Evolutionary conservation across 2,329 filamentous ascomycete species (phyloP), one percentile per base, ranked within the genome.

Genomic region (Colletotrichum caudatum): DNA sequence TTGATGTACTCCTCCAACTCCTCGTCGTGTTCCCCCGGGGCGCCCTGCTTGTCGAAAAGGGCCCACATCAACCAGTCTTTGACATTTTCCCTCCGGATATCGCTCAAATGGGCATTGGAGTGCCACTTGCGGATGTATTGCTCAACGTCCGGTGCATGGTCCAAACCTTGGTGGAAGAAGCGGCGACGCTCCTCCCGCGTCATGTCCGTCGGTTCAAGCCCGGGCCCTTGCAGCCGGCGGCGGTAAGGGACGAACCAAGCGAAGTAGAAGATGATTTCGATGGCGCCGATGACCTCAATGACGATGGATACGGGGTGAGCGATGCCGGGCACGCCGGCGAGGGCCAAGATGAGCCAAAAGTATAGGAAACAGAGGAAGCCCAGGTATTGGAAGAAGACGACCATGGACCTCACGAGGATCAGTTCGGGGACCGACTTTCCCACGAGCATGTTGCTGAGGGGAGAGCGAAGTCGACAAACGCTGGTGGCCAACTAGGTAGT

Each of bases 61-160:
- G 88, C 90, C 92, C 92, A 94, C 20, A 87, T 82, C 37, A 92
- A 78, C 76, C 92, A 93, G 74, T 92, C 89, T 75, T 85, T 86
- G 62, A 93, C 80, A 75, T 93, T 92, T n/a, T 93, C 90, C 26
- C 87, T 82, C 57, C 86, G 84, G 68, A 94, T 89, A 33, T 91
- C 89, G 26, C 82, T 78, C 1, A 83, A 69, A 18, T 86, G 82
- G 1, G 90, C 89, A 46, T 87, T 88, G n/a, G 89, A 82, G 74
- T 93, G 93, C 92, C 92, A 94, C 71, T 84, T 84, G 54, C 82
- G 84, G 51, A 94, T 75, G 76, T 92, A 94, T 33, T 80, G 80
- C 68, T 89, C 86, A 0, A 84, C 80, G 70, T 90, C 85, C 0
- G 86, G 81, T 3, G 91, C 84, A 75, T 87, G 88, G 39, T 81